phyloP scores from a whole-genome alignment of 2,329 filamentous ascomycete genomes.

The Fusarium torulosum region DNA sequence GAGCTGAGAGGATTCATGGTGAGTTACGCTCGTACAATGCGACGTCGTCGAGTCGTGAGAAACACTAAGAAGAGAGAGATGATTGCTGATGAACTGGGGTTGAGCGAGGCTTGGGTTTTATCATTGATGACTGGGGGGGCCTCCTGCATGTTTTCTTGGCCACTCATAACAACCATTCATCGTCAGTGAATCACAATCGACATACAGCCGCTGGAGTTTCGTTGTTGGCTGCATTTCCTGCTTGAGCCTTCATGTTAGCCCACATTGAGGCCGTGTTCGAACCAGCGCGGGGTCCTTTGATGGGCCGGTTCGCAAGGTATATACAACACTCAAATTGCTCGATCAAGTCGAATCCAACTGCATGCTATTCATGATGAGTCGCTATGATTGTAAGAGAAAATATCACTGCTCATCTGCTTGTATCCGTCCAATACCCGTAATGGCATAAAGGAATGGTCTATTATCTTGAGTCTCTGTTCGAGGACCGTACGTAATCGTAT shows the following conservation, averaged over 20 bases:
- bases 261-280: background rate
- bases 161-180: background rate
- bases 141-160: conserved; percentile 1
- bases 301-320: background rate
- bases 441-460: background rate
- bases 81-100: no score
- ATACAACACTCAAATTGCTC: rapidly evolving
- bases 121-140: background rate
- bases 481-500: background rate
- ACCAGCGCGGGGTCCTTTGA: rapidly evolving
- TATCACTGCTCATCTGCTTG: background rate
- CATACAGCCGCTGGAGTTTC: rapidly evolving
- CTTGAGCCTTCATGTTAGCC: background rate
- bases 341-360: no score
- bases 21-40: rapidly evolving
- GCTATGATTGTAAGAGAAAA: background rate
- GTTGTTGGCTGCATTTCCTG: background rate
- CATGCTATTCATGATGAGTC: no score
- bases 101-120: background rate
- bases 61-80: background rate
- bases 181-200: background rate
- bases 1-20: conserved; percentile 7
- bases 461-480: background rate
- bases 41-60: rapidly evolving
- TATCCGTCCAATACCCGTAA: background rate